Evolutionary conservation across 2,329 filamentous ascomycete species (phyloP).

Genomic region (Fusarium sp.): DNA sequence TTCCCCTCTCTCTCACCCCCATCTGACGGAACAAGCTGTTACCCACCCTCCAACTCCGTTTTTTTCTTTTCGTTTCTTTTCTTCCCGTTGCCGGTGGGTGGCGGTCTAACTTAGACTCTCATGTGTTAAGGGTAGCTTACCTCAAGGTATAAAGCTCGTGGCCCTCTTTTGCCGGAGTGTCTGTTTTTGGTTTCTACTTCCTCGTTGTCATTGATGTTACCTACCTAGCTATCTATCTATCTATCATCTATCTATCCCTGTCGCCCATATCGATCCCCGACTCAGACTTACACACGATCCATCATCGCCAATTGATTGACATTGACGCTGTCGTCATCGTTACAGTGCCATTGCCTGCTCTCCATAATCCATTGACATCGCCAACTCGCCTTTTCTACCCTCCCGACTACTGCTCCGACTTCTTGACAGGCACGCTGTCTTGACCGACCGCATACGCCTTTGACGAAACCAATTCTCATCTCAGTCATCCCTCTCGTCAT

Average conservation of each 20-base stretch:
- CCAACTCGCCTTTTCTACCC: background rate
- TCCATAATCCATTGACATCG: constrained; percentile 17
- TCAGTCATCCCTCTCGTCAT: background rate
- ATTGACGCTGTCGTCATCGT: constrained; percentile 27
- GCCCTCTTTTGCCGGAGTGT: background rate
- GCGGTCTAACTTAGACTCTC: constrained; percentile 33
- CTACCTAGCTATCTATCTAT: background rate
- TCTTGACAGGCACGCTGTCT: constrained; percentile 14
- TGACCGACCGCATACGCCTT: constrained; percentile 1
- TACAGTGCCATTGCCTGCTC: background rate
- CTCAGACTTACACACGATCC: background rate
- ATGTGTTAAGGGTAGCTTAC: constrained; percentile 2
- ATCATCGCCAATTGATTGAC: constrained; percentile 13
- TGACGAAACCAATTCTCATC: background rate
- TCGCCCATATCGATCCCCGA: background rate
- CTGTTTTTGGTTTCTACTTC: background rate
- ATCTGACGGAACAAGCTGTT: background rate
- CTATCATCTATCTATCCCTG: background rate
- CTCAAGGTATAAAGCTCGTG: constrained; percentile 9
- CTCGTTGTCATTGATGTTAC: constrained; percentile 8
- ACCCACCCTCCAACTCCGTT: constrained; percentile 10
- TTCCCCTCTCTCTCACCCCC: background rate
- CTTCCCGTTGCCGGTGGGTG: constrained; percentile 26
- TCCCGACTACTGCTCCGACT: background rate
- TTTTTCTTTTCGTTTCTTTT: constrained; percentile 14